phyloP scores from a whole-genome alignment of 2,329 filamentous ascomycete species.

The Colletotrichum siamense region DNA sequence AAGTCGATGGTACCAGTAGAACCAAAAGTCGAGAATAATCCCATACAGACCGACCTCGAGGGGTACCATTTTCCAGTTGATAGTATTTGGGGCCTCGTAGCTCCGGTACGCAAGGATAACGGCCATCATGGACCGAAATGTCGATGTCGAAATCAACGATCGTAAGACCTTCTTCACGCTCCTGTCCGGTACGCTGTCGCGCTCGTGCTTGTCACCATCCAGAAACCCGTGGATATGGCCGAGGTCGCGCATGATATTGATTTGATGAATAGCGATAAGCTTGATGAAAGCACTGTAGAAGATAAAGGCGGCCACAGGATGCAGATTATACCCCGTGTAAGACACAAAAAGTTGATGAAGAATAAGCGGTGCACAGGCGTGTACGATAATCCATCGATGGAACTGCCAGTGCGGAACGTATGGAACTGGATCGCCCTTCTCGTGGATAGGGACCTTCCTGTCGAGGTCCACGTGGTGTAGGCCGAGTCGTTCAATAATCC shows the following conservation, averaged over 20 bases:
- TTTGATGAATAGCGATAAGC: slow-evolving; percentile 41
- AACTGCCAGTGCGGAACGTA: slow-evolving; percentile 38
- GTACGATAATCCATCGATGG: slow-evolving; percentile 43
- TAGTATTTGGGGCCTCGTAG: slow-evolving; percentile 26
- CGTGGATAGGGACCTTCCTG: slow-evolving; percentile 39
- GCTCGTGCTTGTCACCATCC: slow-evolving; percentile 47
- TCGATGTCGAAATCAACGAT: slow-evolving; percentile 37
- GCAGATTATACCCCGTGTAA: slow-evolving; percentile 34
- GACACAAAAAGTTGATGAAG: slow-evolving; percentile 40
- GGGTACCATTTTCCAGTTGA: slow-evolving; percentile 39
- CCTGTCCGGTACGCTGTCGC: slow-evolving; percentile 46
- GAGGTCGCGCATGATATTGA: slow-evolving; percentile 40
- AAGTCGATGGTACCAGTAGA: slow-evolving; percentile 46
- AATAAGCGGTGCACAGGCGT: slow-evolving; percentile 39
- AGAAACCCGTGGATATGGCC: slow-evolving; percentile 45
- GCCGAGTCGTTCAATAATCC: slow-evolving; percentile 34
- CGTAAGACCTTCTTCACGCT: slow-evolving; percentile 36
- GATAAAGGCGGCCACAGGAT: slow-evolving; percentile 32
- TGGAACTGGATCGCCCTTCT: slow-evolving; percentile 46
- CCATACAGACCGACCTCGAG: slow-evolving; percentile 45
- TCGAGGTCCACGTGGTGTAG: slow-evolving; percentile 32
- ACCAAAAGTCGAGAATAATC: slow-evolving; percentile 50
- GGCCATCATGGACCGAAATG: slow-evolving; percentile 36
- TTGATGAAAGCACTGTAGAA: slow-evolving; percentile 46
- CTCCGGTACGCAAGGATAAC: slow-evolving; percentile 34